Conservation (phyloP, 306 rosid species). For the Crotalaria pallida region DNA sequence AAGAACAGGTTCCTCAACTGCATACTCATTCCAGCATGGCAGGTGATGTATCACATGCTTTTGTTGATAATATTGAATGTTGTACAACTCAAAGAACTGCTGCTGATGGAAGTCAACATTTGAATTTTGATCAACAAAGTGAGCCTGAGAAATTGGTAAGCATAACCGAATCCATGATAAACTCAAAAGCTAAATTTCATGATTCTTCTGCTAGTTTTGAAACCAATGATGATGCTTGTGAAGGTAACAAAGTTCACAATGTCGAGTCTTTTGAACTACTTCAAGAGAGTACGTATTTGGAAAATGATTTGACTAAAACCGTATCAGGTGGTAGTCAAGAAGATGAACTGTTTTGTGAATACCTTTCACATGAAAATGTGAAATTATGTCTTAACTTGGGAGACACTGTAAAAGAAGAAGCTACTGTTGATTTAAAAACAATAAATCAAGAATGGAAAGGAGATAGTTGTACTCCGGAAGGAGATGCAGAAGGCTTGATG, state of each 20-base stretch:
- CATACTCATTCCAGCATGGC: neutral
- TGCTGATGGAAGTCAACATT: conserved; percentile 14
- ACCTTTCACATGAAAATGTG: neutral
- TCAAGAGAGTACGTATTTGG: conserved; percentile 19
- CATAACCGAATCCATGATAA: neutral
- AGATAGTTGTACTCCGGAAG: conserved; percentile 19
- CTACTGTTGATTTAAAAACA: neutral
- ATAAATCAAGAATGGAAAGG: conserved; percentile 12
- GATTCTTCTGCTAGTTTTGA: conserved; percentile 26
- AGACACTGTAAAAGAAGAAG: conserved; percentile 1
- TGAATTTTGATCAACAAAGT: neutral
- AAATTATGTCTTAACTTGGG: conserved; percentile 7
- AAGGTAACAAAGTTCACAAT: conserved; percentile 14
- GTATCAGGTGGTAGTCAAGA: conserved; percentile 9
- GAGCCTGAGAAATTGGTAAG: conserved; percentile 25
- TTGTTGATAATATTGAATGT: conserved; percentile 22
- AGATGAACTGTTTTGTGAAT: conserved; percentile 14
- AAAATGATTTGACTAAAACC: conserved; percentile 18
- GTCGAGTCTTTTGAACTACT: conserved; percentile 22
- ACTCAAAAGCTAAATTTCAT: conserved; percentile 9
- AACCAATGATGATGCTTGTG: conserved; percentile 15
- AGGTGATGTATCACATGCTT: conserved; percentile 5
- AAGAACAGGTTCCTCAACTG: neutral
- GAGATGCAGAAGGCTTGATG: conserved; percentile 23
- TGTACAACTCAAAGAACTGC: conserved; percentile 5